These are phyloP conservation scores for Aspergillus conjunctus DNA, from an alignment of 495 filamentous ascomycete genomes.

Conservation along the genomic window DNA sequence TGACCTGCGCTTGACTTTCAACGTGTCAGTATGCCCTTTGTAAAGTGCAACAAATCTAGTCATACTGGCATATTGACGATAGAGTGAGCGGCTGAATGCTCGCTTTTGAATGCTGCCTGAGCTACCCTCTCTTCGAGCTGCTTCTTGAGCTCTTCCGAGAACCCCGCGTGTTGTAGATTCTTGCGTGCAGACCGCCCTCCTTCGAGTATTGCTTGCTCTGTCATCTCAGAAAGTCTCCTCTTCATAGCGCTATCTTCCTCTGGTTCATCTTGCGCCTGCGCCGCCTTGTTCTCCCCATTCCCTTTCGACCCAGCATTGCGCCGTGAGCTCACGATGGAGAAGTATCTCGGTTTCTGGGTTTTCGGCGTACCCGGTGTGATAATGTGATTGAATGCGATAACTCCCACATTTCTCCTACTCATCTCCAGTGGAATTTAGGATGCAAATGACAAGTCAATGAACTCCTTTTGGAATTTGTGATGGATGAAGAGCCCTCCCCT, in stretches of 20 bases:
- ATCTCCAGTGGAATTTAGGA: slow-evolving; percentile 22
- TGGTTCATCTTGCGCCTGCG: slow-evolving; percentile 22
- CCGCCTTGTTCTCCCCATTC: slow-evolving; percentile 18
- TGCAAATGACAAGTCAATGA: slow-evolving; percentile 1
- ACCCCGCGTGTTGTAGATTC: slow-evolving; percentile 81
- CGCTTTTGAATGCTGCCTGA: slow-evolving; percentile 66
- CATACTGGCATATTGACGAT: slow-evolving; percentile 63
- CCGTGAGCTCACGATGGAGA: slow-evolving; percentile 29
- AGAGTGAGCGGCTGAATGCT: slow-evolving; percentile 70
- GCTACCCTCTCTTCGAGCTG: slow-evolving; percentile 74
- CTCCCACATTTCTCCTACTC: slow-evolving; percentile 27
- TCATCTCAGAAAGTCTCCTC: slow-evolving; percentile 73
- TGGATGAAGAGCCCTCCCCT: background rate
- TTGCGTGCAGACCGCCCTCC: slow-evolving; percentile 70
- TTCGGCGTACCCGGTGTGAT: slow-evolving; percentile 21
- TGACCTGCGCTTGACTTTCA: slow-evolving; percentile 61
- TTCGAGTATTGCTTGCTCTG: slow-evolving; percentile 73
- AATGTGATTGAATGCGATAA: slow-evolving; percentile 22
- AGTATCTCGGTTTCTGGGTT: slow-evolving; percentile 21
- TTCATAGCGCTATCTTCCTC: slow-evolving; percentile 65
- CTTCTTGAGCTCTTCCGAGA: slow-evolving; percentile 81
- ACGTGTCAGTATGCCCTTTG: slow-evolving; percentile 9
- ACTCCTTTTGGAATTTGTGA: background rate
- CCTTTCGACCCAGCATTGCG: slow-evolving; percentile 29
- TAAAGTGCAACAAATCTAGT: background rate